Conservation (phyloP, 2,329 filamentous ascomycete species). For the Cladosporium colombiae region DNA sequence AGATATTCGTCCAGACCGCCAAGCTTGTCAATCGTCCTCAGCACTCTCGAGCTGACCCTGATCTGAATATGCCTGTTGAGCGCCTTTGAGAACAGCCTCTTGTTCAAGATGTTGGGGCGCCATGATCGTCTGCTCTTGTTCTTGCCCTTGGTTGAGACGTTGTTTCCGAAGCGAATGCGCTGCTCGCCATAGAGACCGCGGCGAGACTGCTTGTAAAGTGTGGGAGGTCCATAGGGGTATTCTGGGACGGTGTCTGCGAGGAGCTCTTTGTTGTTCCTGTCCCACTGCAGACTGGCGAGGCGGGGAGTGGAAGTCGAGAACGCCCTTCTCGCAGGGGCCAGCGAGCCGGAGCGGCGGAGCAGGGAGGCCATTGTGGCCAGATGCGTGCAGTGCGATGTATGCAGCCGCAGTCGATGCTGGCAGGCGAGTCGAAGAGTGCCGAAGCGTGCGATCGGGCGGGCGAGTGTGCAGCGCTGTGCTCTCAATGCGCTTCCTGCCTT, state of each 20-base stretch:
- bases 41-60: slow-evolving; percentile 68
- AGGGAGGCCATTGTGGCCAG: slow-evolving; percentile 29
- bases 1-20: slow-evolving; percentile 92
- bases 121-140: slow-evolving; percentile 72
- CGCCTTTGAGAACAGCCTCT: slow-evolving; percentile 65
- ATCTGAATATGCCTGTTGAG: slow-evolving; percentile 66
- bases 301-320: slow-evolving; percentile 36
- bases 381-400: not conserved
- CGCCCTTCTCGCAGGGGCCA: slow-evolving; percentile 25
- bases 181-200: slow-evolving; percentile 55
- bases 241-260: slow-evolving; percentile 41
- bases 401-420: slow-evolving; percentile 2
- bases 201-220: slow-evolving; percentile 78
- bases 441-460: not conserved
- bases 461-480: not conserved
- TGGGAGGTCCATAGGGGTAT: slow-evolving; percentile 73
- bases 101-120: slow-evolving; percentile 71
- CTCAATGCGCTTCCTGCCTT: slow-evolving; percentile 16
- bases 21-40: slow-evolving; percentile 70
- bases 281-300: slow-evolving; percentile 32
- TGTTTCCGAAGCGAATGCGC: slow-evolving; percentile 78
- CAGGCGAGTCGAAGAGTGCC: not conserved
- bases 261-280: slow-evolving; percentile 35
- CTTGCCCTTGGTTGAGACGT: slow-evolving; percentile 66
- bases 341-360: slow-evolving; percentile 27